A percentile compares a stretch with the other conserved stretches of the same genome.
Conservation (phyloP, 495 filamentous ascomycete genomes). For the Penicillium atrosanguineum region DNA sequence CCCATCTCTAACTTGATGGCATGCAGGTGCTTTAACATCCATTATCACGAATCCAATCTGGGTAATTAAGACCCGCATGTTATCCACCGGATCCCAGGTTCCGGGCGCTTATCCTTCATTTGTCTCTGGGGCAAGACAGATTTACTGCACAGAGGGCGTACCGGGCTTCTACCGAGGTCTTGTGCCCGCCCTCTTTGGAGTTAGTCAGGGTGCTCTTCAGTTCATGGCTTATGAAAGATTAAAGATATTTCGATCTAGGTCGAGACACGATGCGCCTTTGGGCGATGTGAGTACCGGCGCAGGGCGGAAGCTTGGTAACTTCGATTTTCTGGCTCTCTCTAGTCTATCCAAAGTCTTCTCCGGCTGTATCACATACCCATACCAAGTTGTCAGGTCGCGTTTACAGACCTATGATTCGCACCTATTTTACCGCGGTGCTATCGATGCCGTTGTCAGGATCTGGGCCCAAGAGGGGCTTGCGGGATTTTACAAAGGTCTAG, state of each 20-base stretch:
- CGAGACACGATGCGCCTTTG: not conserved
- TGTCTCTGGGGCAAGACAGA: slow-evolving; percentile 59
- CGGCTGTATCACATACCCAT: slow-evolving; percentile 84
- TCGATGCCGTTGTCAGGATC: slow-evolving; percentile 69
- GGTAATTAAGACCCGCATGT: slow-evolving; percentile 98
- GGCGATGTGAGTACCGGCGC: slow-evolving; percentile 1
- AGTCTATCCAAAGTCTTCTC: slow-evolving; percentile 85
- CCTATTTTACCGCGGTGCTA: slow-evolving; percentile 60
- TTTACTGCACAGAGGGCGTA: slow-evolving; percentile 67
- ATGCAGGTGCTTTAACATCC: slow-evolving; percentile 62
- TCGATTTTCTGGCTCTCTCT: slow-evolving; percentile 74
- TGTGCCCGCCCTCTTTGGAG: slow-evolving; percentile 80
- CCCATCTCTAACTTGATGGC: not conserved
- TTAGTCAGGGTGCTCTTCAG: slow-evolving; percentile 90
- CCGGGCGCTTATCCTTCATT: slow-evolving; percentile 83
- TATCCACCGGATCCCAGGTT: slow-evolving; percentile 69
- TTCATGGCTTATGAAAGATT: slow-evolving; percentile 94
- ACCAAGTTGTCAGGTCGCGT: slow-evolving; percentile 84
- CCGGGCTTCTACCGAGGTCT: slow-evolving; percentile 82
- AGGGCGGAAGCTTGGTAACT: slow-evolving; percentile 56
- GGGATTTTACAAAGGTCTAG: slow-evolving; percentile 91
- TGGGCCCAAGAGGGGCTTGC: slow-evolving; percentile 74
- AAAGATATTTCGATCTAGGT: slow-evolving; percentile 55
- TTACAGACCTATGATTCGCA: slow-evolving; percentile 83
- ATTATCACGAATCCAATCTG: slow-evolving; percentile 92